A percentile compares a stretch with the other conserved stretches of the same genome.
Evolutionary conservation across 2,329 filamentous ascomycete species (phyloP).

Genomic region (Pseudogymnoascus sp.): DNA sequence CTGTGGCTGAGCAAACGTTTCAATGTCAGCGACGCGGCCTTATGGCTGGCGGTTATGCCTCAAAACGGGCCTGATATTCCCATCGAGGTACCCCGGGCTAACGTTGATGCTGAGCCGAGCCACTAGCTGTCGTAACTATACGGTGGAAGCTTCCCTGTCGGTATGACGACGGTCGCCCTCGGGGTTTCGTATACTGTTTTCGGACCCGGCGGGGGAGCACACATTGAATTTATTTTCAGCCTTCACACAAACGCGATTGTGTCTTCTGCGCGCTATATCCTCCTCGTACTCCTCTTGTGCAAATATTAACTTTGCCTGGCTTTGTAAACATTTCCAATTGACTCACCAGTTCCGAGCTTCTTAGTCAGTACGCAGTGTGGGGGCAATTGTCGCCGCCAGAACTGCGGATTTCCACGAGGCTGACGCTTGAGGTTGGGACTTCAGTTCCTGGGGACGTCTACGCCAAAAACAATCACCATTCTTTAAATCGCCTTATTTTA

Average conservation of each 20-base stretch:
- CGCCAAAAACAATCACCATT: not conserved
- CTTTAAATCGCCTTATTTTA: not conserved
- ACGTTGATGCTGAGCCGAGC: not conserved
- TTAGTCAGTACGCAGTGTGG: not conserved
- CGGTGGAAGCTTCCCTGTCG: not conserved
- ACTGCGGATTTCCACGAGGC: not conserved
- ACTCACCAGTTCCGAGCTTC: not conserved
- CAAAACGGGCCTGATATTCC: not conserved
- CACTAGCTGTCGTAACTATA: not conserved
- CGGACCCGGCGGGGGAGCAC: not conserved
- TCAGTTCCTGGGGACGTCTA: not conserved
- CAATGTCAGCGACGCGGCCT: not conserved
- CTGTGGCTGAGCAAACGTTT: slow-evolving; percentile 3
- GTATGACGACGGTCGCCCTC: not conserved
- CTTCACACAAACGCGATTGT: slow-evolving; percentile 1
- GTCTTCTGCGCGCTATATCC: not conserved
- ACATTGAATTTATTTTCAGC: slow-evolving; percentile 3
- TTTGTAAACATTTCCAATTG: slow-evolving; percentile 2
- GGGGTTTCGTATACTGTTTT: slow-evolving; percentile 6
- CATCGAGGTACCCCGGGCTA: not conserved
- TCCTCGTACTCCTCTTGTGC: not conserved
- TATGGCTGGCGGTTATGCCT: slow-evolving; percentile 3
- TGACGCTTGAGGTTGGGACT: not conserved
- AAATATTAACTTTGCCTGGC: not conserved
- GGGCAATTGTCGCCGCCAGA: not conserved